Evolutionary conservation across 352 stramenopile species (phyloP).

Genomic region (Pythium aristosporum): DNA sequence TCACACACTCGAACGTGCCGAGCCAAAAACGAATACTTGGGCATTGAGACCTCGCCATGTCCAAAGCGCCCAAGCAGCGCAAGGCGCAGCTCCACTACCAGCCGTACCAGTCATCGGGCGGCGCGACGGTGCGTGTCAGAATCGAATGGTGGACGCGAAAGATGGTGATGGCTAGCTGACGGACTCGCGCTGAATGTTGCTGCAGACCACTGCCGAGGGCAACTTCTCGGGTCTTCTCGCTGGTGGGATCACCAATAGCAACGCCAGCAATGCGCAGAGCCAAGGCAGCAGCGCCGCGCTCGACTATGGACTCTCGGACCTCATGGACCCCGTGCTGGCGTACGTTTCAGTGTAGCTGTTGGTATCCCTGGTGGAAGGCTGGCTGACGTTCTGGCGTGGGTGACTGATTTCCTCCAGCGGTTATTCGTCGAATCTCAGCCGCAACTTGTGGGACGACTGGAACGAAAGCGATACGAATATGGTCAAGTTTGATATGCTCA

Average conservation of each 20-base stretch:
- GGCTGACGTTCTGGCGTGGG: not conserved
- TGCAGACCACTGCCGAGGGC: conserved; percentile 14
- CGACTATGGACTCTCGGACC: conserved; percentile 44
- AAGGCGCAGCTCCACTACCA: conserved; percentile 77
- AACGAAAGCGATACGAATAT: conserved; percentile 77
- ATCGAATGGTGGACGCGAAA: not conserved
- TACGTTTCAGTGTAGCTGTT: conserved; percentile 28
- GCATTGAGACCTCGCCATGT: conserved; percentile 38
- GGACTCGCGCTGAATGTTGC: not conserved
- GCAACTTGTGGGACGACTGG: conserved; percentile 89
- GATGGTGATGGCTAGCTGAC: not conserved
- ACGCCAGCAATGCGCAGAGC: not conserved
- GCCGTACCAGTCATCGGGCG: conserved; percentile 56
- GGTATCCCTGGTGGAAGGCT: not conserved
- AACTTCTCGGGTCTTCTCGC: conserved; percentile 1
- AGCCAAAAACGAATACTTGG: no score
- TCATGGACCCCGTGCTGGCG: conserved; percentile 75
- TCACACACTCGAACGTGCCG: not conserved
- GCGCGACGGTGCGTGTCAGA: not conserved
- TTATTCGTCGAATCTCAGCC: conserved; percentile 75
- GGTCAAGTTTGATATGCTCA: conserved; percentile 71
- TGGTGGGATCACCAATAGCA: not conserved
- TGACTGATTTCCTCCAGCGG: conserved; percentile 43
- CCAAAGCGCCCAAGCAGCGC: conserved; percentile 77
- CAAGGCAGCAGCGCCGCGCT: not conserved